Percentiles rank a stretch among this genome's conserved stretches.
Evolutionary conservation across 169 alveolate species (phyloP).

Genomic region (Cryptosporidium canis): DNA sequence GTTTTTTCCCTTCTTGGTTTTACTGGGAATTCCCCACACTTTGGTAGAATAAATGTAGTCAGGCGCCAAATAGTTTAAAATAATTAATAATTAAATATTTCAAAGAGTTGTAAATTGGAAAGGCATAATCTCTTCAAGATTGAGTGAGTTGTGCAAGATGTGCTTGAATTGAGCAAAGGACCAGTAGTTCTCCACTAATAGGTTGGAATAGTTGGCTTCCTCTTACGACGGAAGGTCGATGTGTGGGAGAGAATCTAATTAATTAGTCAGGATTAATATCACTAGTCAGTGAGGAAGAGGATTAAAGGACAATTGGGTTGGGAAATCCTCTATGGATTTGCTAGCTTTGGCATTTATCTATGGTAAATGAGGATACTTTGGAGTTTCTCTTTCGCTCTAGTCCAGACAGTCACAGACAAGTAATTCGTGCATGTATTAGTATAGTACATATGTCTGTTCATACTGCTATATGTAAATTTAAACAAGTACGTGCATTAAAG

Average conservation of each 20-base stretch:
- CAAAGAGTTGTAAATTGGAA: too few species aligned
- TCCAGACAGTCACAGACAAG: neutral
- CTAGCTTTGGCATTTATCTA: neutral
- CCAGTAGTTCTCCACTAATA: too few species aligned
- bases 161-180: neutral
- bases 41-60: neutral
- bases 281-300: neutral
- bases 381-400: neutral
- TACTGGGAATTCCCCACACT: neutral
- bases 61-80: neutral
- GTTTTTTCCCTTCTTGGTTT: neutral
- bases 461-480: neutral
- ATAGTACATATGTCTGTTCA: neutral
- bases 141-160: neutral
- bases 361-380: neutral
- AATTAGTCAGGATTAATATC: neutral
- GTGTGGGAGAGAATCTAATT: neutral
- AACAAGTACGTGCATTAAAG: neutral
- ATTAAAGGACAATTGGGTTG: neutral
- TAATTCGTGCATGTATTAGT: neutral
- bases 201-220: too few species aligned
- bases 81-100: neutral
- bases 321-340: neutral
- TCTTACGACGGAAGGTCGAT: neutral
- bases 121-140: too few species aligned